Percentiles rank a stretch among this genome's conserved stretches.
Evolutionary conservation across 768 basidiomycete genomes (phyloP).

Genomic region (Leccinum variicolor): DNA sequence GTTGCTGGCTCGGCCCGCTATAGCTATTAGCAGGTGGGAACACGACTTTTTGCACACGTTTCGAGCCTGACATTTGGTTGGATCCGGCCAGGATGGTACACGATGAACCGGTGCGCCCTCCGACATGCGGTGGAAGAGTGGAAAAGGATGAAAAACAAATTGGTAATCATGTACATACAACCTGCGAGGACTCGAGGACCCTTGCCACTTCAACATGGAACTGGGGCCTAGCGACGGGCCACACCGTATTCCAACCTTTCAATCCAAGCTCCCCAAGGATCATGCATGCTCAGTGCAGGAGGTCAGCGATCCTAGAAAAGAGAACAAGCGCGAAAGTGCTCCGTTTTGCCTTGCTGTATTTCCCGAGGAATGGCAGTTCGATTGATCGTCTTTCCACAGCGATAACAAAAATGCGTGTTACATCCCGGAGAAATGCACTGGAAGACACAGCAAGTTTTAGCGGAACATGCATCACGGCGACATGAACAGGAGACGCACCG

Average conservation of each 20-base stretch:
- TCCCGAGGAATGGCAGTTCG: conserved; percentile 34
- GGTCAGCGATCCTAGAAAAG: conserved; percentile 18
- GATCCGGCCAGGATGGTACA: no score
- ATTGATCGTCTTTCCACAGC: conserved; percentile 46
- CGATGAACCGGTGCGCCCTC: no score
- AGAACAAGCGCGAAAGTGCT: conserved; percentile 32
- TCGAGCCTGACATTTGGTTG: no score
- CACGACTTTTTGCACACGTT: no score
- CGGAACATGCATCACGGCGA: neutral
- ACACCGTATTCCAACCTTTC: no score
- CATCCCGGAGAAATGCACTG: conserved; percentile 57
- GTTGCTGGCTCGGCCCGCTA: no score
- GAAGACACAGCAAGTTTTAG: neutral
- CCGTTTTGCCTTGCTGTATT: conserved; percentile 28
- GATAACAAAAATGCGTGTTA: conserved; percentile 56
- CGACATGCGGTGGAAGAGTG: no score
- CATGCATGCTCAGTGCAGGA: neutral
- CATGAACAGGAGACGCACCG: conserved; percentile 34
- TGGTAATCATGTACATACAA: neutral
- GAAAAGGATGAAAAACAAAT: neutral
- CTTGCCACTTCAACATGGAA: neutral
- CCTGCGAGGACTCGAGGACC: no score
- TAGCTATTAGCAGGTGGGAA: no score
- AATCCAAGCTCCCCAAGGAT: neutral
- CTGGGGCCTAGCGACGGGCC: no score